Evolutionary conservation across 2,329 filamentous ascomycete species (phyloP).

Genomic region (Colletotrichum higginsianum): DNA sequence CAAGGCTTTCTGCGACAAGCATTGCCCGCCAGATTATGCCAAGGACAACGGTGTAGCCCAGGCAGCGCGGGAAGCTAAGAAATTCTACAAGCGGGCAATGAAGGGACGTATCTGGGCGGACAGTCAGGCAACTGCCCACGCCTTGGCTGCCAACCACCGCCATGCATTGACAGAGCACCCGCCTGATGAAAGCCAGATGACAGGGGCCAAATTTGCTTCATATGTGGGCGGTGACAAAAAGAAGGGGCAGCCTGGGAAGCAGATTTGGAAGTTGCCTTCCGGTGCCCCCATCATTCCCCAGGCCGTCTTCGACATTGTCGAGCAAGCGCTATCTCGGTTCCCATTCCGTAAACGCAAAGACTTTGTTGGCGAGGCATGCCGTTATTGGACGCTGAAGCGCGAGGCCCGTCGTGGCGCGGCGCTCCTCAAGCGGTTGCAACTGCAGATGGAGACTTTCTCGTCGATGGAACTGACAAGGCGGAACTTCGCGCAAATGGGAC

Average conservation of each 20-base stretch:
- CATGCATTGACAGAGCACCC: constrained; percentile 77
- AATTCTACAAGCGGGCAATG: constrained; percentile 92
- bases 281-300: constrained; percentile 95
- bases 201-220: constrained; percentile 84
- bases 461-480: constrained; percentile 97
- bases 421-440: constrained; percentile 90
- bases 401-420: constrained; percentile 93
- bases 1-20: constrained; percentile 96
- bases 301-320: constrained; percentile 87
- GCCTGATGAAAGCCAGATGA: constrained; percentile 85
- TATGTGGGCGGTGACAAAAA: constrained; percentile 80
- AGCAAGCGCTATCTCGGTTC: constrained; percentile 86
- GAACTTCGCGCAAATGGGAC: constrained; percentile 96
- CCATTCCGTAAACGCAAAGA: constrained; percentile 87
- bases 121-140: constrained; percentile 85
- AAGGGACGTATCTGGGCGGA: constrained; percentile 92
- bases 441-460: constrained; percentile 96
- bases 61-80: constrained; percentile 86
- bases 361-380: constrained; percentile 92
- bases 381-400: constrained; percentile 97
- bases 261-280: constrained; percentile 92
- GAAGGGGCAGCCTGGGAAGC: constrained; percentile 77
- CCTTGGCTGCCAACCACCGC: constrained; percentile 81
- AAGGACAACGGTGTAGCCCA: constrained; percentile 86
- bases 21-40: constrained; percentile 90